Conservation (phyloP, 129 eudicot species). For the Ambrosia trifida region DNA sequence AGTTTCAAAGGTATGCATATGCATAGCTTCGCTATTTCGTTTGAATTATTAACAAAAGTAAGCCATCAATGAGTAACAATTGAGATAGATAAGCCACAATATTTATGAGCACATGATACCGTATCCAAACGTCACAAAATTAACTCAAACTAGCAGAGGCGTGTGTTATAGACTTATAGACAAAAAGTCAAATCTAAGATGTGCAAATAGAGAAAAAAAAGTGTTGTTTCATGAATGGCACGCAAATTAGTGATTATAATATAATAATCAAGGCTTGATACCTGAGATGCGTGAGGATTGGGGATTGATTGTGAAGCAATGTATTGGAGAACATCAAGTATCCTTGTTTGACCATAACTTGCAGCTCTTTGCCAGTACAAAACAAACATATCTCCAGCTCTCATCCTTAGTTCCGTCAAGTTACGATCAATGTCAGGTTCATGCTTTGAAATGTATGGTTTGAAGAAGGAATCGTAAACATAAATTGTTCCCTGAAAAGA, state of each 20-base stretch:
- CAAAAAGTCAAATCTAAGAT: neutral
- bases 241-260: neutral
- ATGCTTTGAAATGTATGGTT: slow-evolving; percentile 41
- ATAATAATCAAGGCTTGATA: slow-evolving; percentile 20
- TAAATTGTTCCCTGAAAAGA: slow-evolving; percentile 79
- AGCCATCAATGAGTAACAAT: neutral
- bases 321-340: slow-evolving; percentile 76
- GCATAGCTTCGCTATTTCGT: neutral
- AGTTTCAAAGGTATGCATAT: neutral
- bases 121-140: neutral
- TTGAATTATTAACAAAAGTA: neutral
- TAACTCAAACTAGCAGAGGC: too few species aligned
- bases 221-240: neutral
- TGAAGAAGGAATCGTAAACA: slow-evolving; percentile 37
- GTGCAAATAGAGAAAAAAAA: neutral
- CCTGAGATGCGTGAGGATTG: slow-evolving; percentile 64
- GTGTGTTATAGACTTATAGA: too few species aligned
- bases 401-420: slow-evolving; percentile 35
- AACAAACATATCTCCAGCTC: slow-evolving; percentile 45
- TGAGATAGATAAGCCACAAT: neutral
- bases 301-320: slow-evolving; percentile 89
- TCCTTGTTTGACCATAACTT: slow-evolving; percentile 76
- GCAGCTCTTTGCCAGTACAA: slow-evolving; percentile 74
- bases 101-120: neutral
- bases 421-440: slow-evolving; percentile 41